Percentiles rank a stretch among this genome's conserved stretches.
Conservation (phyloP, 139 green algal species). For the Auxenochlorella pyrenoidosa region DNA sequence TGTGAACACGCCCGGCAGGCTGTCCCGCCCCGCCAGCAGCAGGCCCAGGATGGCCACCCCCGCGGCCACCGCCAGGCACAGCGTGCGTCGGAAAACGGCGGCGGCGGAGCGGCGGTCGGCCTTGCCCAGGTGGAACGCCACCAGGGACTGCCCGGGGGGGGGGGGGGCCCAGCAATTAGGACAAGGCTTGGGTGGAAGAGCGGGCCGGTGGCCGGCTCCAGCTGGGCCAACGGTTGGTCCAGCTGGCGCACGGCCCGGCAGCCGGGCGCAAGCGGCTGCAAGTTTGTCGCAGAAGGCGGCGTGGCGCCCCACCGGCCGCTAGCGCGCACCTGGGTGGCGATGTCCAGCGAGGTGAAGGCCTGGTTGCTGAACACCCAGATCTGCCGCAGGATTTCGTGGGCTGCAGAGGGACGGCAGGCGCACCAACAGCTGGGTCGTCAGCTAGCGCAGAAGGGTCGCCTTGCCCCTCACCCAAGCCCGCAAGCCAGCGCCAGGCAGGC, state of each 20-base stretch:
- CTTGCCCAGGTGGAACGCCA: slow-evolving; percentile 44
- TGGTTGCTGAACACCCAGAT: slow-evolving; percentile 49
- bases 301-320: not conserved
- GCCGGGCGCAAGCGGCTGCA: not conserved
- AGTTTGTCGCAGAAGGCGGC: not conserved
- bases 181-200: not conserved
- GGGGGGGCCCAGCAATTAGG: not conserved
- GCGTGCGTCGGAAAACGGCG: slow-evolving; percentile 41
- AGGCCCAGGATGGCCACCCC: slow-evolving; percentile 27
- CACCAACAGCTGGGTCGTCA: not conserved
- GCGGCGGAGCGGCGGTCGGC: slow-evolving; percentile 32
- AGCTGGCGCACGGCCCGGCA: not conserved
- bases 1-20: slow-evolving; percentile 48
- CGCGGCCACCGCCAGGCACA: slow-evolving; percentile 29
- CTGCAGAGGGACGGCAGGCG: not conserved
- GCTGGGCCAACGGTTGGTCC: too few relatives aligned
- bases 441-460: not conserved
- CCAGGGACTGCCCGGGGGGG: slow-evolving; percentile 33
- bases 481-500: not conserved
- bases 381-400: slow-evolving; percentile 52
- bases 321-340: slow-evolving; percentile 40
- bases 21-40: slow-evolving; percentile 10
- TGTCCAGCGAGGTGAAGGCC: slow-evolving; percentile 48
- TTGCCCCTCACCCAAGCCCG: not conserved
- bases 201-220: not conserved